Evolutionary conservation across 257 asterid genomes (phyloP), one percentile per base, ranked within the genome.

Genomic region (Verbena officinalis): DNA sequence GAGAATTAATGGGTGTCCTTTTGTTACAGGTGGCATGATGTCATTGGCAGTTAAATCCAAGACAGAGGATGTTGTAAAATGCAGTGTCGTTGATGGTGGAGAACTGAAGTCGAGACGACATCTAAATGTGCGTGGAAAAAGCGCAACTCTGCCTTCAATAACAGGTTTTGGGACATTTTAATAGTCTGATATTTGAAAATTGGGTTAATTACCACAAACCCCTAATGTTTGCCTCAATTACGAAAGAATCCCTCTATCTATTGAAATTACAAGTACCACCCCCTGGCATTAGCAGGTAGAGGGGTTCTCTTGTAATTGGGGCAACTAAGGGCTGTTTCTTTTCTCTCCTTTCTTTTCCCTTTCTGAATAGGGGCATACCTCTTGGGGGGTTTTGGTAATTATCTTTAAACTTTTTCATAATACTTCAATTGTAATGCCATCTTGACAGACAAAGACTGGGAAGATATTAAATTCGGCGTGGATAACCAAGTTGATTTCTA

Each of bases 111-210:
- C 99, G 49, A 88, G 99, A 72, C 81, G 99, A 13, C 97, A 93
- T 80, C 77, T 93, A 58, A 93, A 93, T 65, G 99, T 93, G 73
- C 97, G 99, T 33, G 97, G 99, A 70, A 93, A 88, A 75, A 93
- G 99, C 81, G 99, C 97, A 23, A 93, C 89, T 39, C 75, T 93
- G 66, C 99, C 99, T 77, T 93, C 99, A 44, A 90, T 93, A 75
- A 93, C 99, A 83, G 99, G 97, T 93, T n/a, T 70, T 15, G 46
- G 67, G 33, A 43, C 44, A 62, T 74, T 31, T 38, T 8, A 58
- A 56, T 62, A 7, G 50, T 21, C 16, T 62, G 19, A 55, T 23
- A 48, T 53, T 63, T 70, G 34, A 51, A 7, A 14, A 39, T 70
- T 19, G 33, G 33, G 33, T 27, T 27, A 27, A 27, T 5, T 27